Conservation (phyloP, 2,329 filamentous ascomycete species). For the Exophiala xenobiotica region DNA sequence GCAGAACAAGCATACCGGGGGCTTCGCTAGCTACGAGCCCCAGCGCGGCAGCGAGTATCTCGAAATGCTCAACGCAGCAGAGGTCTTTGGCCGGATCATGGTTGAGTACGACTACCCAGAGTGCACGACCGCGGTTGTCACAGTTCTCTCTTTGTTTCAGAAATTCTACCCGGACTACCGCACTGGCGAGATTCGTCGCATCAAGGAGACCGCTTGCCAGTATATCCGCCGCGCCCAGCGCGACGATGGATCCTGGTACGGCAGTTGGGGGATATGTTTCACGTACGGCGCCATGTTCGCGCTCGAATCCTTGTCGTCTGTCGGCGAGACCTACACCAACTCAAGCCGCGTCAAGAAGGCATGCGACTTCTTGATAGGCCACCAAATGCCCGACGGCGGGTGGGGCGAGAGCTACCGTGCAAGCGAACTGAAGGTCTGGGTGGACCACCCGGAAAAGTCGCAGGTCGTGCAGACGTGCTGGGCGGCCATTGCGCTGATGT, state of each 20-base stretch:
- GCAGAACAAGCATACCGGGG: conserved; percentile 77
- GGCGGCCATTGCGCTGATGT: conserved; percentile 78
- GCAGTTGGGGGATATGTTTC: conserved; percentile 96
- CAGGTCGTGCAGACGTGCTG: conserved; percentile 95
- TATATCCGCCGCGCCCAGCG: conserved; percentile 82
- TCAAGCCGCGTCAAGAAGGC: conserved; percentile 69
- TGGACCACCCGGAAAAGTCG: conserved; percentile 64
- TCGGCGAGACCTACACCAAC: conserved; percentile 78
- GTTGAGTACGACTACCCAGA: conserved; percentile 98
- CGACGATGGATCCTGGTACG: conserved; percentile 91
- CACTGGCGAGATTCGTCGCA: conserved; percentile 67
- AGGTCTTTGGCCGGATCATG: conserved; percentile 97
- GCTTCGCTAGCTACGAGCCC: conserved; percentile 86
- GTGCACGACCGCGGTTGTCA: conserved; percentile 93
- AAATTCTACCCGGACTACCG: conserved; percentile 81
- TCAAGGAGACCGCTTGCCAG: conserved; percentile 70
- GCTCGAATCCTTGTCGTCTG: conserved; percentile 76
- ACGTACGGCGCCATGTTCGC: conserved; percentile 98
- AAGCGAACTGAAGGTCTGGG: conserved; percentile 74
- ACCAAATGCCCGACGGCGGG: conserved; percentile 84
- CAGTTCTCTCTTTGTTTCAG: conserved; percentile 77
- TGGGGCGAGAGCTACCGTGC: conserved; percentile 95
- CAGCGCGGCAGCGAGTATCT: conserved; percentile 74
- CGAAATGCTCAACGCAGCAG: conserved; percentile 88
- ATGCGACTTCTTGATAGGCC: conserved; percentile 81